These are phyloP conservation scores for Pythium brassicae DNA, from an alignment of 352 stramenopile genomes.

Conservation along the genomic window DNA sequence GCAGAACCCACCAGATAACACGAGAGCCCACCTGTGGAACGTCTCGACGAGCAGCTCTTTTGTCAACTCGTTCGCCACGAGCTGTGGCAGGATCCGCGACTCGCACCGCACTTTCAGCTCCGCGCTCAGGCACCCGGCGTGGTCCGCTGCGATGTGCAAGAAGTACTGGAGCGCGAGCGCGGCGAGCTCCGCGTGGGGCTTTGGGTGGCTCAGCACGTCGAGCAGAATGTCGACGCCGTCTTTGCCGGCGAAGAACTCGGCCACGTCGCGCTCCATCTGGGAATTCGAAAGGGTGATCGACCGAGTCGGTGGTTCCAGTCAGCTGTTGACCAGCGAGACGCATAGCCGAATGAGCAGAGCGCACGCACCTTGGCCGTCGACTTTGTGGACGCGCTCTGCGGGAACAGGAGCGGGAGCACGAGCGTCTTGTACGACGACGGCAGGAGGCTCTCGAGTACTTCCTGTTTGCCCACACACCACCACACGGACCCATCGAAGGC, in stretches of 20 bases:
- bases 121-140: conserved; percentile 34
- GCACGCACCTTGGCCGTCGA: conserved; percentile 39
- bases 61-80: conserved; percentile 59
- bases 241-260: conserved; percentile 38
- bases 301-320: too few relatives aligned
- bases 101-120: conserved; percentile 38
- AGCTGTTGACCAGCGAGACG: too few relatives aligned
- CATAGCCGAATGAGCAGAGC: background rate
- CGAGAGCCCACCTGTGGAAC: conserved; percentile 39
- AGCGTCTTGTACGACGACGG: conserved; percentile 67
- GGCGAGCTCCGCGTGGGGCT: conserved; percentile 59
- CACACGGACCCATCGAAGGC: background rate
- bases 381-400: conserved; percentile 50
- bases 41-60: conserved; percentile 76
- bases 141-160: conserved; percentile 65
- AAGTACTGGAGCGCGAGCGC: conserved; percentile 80
- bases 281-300: background rate
- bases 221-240: conserved; percentile 60
- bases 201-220: conserved; percentile 63
- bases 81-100: conserved; percentile 44
- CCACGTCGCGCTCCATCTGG: conserved; percentile 61
- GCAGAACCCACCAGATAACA: background rate
- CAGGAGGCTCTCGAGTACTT: conserved; percentile 80
- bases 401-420: conserved; percentile 72
- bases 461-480: conserved; percentile 20